Base-by-base conservation (phyloP, 768 basidiomycete species). In the Hydnomerulius pinastri region DNA sequence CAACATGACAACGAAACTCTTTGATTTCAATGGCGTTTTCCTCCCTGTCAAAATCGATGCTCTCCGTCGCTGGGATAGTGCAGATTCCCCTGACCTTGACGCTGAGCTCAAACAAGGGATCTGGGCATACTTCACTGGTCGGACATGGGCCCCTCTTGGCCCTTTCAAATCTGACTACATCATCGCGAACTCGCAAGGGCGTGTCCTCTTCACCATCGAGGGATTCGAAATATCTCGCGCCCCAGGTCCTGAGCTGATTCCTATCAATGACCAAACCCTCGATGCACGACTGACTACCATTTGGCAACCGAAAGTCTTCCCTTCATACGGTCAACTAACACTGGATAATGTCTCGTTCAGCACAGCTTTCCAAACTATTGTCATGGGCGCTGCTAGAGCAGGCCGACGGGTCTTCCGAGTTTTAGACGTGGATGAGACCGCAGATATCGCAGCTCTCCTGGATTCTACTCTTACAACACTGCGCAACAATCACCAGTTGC, bases 181-280 rank as follows among this genome's bases (percentile, higher is more conserved):
- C 20, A 51, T 62, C 39, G 32, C 42, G 18, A 55, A 60, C 38
- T 43, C 42, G 20, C 41, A 51, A 24, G 59, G 59, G 20, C 48
- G 30, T 21, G 41, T 57, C 15, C 51, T 62, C n/a, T 62, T 61
- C 46, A 60, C 61, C 20, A 57, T 62, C n/a, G 53, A 55, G 15
- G 53, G 51, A 4, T 60, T 62, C 43, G 56, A 60, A 38, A 55
- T 60, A 29, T 48, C 53, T 4, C 43, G 50, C n/a, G 60, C 58
- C n/a, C 51, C 53, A 4, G 51, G 53, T 6, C 43, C 59, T 21
- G 50, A 57, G 6, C 54, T 50, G 5, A 28, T 55, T 25, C 23
- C 48, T 18, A 53, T 56, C 41, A 43, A 32, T 15, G 52, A 55
- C 23, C 48, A 49, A 18, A 45, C 47, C n/a, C 25, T 58, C 18